phyloP scores from a whole-genome alignment of 2,329 filamentous ascomycete species.

The Colletotrichum sp. region DNA sequence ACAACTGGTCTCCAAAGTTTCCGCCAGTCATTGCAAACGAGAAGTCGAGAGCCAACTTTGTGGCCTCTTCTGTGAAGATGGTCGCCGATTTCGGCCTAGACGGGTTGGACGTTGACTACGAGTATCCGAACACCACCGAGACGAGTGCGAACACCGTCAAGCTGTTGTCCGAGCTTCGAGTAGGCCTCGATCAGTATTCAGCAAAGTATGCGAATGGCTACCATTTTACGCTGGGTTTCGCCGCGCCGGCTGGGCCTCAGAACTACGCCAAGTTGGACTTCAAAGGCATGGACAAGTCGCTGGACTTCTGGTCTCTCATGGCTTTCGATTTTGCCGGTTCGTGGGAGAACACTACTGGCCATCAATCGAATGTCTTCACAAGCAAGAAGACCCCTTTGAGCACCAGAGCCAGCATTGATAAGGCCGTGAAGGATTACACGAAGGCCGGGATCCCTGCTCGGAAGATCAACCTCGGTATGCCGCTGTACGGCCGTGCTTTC shows the following conservation, averaged over 20 bases:
- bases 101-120: slow-evolving; percentile 50
- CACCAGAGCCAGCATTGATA: slow-evolving; percentile 73
- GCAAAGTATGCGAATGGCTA: slow-evolving; percentile 41
- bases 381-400: slow-evolving; percentile 53
- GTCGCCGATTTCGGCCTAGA: slow-evolving; percentile 75
- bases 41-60: slow-evolving; percentile 69
- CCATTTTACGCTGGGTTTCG: slow-evolving; percentile 56
- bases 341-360: slow-evolving; percentile 67
- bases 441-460: slow-evolving; percentile 58
- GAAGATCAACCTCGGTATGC: slow-evolving; percentile 79
- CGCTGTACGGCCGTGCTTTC: slow-evolving; percentile 53
- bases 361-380: slow-evolving; percentile 73
- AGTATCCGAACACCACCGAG: slow-evolving; percentile 36
- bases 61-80: slow-evolving; percentile 69
- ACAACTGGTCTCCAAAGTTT: slow-evolving; percentile 83
- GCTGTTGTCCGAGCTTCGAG: slow-evolving; percentile 46
- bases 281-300: slow-evolving; percentile 55
- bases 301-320: slow-evolving; percentile 69
- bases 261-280: slow-evolving; percentile 58
- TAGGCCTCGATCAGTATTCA: slow-evolving; percentile 49
- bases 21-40: slow-evolving; percentile 68
- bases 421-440: slow-evolving; percentile 69
- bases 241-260: slow-evolving; percentile 50
- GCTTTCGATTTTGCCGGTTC: slow-evolving; percentile 73
- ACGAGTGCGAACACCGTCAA: slow-evolving; percentile 46